These are phyloP conservation scores for Solanum hybrid DNA, from an alignment of 305 asterid species.

Conservation along the genomic window DNA sequence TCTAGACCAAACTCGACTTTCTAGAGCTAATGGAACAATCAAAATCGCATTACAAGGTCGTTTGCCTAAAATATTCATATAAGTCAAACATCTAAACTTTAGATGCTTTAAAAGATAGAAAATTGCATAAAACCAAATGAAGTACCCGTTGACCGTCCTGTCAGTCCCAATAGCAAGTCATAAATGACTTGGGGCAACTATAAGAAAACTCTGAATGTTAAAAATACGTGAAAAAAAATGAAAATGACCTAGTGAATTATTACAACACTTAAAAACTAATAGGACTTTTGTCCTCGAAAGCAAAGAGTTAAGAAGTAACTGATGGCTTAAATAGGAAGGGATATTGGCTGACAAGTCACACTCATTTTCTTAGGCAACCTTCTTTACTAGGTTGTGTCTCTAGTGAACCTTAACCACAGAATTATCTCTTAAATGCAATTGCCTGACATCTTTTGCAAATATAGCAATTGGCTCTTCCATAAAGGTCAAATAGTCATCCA, in stretches of 20 bases:
- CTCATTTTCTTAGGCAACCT: background rate
- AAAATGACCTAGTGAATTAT: background rate
- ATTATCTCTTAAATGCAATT: background rate
- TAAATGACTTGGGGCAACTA: background rate
- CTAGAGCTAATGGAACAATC: background rate
- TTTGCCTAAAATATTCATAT: no score
- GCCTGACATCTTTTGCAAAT: no score
- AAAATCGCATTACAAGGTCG: background rate
- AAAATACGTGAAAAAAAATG: background rate
- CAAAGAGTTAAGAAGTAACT: no score
- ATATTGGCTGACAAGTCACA: background rate
- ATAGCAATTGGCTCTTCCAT: background rate
- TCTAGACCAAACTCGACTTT: background rate
- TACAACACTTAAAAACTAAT: background rate
- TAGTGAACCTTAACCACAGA: background rate
- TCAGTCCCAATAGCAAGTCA: background rate
- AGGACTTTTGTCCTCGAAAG: background rate
- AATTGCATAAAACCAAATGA: background rate
- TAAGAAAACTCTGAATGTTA: background rate
- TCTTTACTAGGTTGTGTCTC: background rate
- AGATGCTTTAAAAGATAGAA: background rate
- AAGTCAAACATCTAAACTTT: background rate
- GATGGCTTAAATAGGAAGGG: background rate
- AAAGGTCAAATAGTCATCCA: background rate
- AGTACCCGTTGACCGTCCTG: background rate